phyloP scores from a whole-genome alignment of 805 yeast genomes.

The Yarrowia alimentaria region DNA sequence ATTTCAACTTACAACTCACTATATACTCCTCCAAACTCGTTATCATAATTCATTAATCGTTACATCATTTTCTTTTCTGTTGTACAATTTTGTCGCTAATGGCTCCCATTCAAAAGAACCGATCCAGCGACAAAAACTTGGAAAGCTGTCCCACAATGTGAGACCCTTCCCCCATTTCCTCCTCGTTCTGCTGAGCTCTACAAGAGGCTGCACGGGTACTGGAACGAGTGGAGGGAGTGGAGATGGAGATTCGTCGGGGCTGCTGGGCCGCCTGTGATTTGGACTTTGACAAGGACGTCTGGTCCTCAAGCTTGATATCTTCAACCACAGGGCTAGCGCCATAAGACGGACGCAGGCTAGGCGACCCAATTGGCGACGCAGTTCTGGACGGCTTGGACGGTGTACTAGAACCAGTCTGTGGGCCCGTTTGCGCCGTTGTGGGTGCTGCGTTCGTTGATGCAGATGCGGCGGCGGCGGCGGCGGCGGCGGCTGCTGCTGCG shows the following conservation, averaged over 20 bases:
- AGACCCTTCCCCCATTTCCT: slow-evolving; percentile 15
- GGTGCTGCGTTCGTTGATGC: no score
- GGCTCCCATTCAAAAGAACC: slow-evolving; percentile 8
- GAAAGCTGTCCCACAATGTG: slow-evolving; percentile 21
- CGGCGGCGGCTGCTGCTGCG: background rate
- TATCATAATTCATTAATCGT: slow-evolving; percentile 20
- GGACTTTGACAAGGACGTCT: background rate
- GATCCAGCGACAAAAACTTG: slow-evolving; percentile 21
- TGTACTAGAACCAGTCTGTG: background rate
- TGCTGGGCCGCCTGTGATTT: background rate
- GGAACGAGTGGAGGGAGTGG: slow-evolving; percentile 16
- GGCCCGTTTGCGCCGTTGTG: no score
- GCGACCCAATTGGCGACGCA: slow-evolving; percentile 10
- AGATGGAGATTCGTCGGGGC: slow-evolving; percentile 13
- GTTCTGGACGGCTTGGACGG: slow-evolving; percentile 4
- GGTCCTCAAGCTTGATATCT: background rate
- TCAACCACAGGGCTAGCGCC: slow-evolving; percentile 4
- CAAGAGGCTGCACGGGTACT: slow-evolving; percentile 19
- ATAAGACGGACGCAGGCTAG: slow-evolving; percentile 6
- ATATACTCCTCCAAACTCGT: no score
- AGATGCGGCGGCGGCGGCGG: no score
- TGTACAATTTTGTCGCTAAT: background rate
- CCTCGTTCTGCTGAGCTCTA: slow-evolving; percentile 11
- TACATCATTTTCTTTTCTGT: slow-evolving; percentile 12
- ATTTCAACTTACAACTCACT: no score